These are phyloP conservation scores for Chaetomium olivaceum DNA, from an alignment of 2,329 filamentous ascomycete genomes.

Conservation along the genomic window DNA sequence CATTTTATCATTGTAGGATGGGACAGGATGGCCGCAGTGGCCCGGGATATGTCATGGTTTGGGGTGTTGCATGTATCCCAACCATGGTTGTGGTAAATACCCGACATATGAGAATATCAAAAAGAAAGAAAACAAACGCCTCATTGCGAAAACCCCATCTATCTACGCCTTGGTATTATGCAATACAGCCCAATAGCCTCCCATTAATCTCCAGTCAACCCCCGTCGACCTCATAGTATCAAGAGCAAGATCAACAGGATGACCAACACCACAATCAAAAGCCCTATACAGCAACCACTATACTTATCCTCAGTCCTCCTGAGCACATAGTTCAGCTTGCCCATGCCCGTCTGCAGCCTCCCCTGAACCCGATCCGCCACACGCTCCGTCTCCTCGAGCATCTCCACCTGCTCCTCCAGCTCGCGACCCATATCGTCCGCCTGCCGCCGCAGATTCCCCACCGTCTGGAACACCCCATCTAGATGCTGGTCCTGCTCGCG, in stretches of 20 bases:
- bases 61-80: not conserved
- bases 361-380: conserved; percentile 85
- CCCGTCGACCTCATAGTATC: conserved; percentile 48
- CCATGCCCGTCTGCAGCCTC: conserved; percentile 80
- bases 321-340: conserved; percentile 82
- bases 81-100: conserved; percentile 14
- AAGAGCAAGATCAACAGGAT: conserved; percentile 79
- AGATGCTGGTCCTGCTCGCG: conserved; percentile 90
- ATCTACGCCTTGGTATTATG: conserved; percentile 14
- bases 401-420: conserved; percentile 88
- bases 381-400: conserved; percentile 82
- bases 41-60: not conserved
- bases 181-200: not conserved
- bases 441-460: conserved; percentile 85
- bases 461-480: conserved; percentile 89
- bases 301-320: conserved; percentile 82
- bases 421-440: conserved; percentile 96
- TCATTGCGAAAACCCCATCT: conserved; percentile 13
- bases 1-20: not conserved
- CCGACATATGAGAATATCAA: conserved; percentile 7
- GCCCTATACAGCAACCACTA: conserved; percentile 88
- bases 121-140: conserved; percentile 26
- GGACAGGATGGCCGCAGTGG: not conserved
- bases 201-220: not conserved
- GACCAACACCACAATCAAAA: conserved; percentile 86